Evolutionary conservation across 2,329 filamentous ascomycete genomes (phyloP), one percentile per base, ranked within the genome.

Genomic region (Aspergillus neotritici): DNA sequence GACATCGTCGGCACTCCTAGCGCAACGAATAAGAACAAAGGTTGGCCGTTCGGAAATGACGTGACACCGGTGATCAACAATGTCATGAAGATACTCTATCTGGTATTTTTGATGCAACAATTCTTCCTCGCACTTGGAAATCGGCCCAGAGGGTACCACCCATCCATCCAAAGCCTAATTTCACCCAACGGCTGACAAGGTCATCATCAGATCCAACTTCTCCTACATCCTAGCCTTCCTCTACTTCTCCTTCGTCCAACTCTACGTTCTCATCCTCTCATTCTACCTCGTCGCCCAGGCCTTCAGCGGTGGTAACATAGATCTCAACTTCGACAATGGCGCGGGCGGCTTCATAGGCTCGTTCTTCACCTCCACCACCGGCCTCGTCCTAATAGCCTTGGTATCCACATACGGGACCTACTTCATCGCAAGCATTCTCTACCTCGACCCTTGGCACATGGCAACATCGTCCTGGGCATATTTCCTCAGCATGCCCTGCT

Each of bases 391-490:
- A 56, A 84, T 98, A 53, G 91, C 93, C 10, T 75, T 98, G 54
- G 82, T 91, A 50, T 86, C 93, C 50, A 98, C 94, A 44, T 97
- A 95, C 64, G 93, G 93, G 69, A 80, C 98, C 46, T 96, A 98
- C 81, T 97, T 90, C 64, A 75, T 97, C 46, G 90, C 91, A 6
- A 97, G 90, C 3, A 96, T 98, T 79, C 73, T 98, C 70, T 98
- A 98, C 73, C 76, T 96, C 60, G 93, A 98, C 68, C 93, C 93
- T 16, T 98, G 93, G 93, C 93, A 98, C 79, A 97, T 98, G 93
- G 94, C 97, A 75, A 93, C 93, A 64, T 97, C 91, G 3, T 98
- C 95, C 80, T 86, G 86, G 12, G 82, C 87, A 63, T 98, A 98
- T 67, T 75, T 97, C 58, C 72, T 95, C 45, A 81, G 96, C 63